Base-by-base conservation (phyloP, 768 basidiomycete species). In the Leccinum subgranulosum region DNA sequence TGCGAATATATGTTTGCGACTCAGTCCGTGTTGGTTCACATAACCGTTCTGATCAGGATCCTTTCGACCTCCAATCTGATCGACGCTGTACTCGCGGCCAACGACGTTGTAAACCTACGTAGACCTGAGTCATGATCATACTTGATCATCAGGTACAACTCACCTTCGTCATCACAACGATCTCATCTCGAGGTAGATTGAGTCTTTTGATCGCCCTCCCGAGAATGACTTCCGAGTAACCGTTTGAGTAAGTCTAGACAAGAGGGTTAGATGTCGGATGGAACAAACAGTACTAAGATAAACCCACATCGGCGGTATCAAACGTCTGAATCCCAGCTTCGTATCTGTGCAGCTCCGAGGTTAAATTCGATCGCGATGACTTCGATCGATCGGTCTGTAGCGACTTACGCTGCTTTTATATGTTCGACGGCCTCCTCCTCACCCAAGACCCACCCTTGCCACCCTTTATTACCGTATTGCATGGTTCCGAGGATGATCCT, bases 151-250 rank as follows among this genome's bases (percentile, higher is more conserved):
- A 29, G 8, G 48, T 11, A 45, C 4, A 28, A 43, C 55, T 21
- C 41, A 83, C 83, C 74, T 92, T 92, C 55, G 90, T 90, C 77
- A 92, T 79, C 15, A 92, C 81, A 17, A 92, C 89, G 47, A 91
- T 83, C 61, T 86, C 82, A 14, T 87, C 85, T 2, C 90, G 81
- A n/a, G 88, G 87, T 12, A 89, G 75, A 21, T 84, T 68, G 60
- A 82, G 77, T 59, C 83, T 65, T 64, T 86, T 87, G 73, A 92
- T 84, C 3, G 84, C 87, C 62, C 87, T 85, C 11, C 89, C 89
- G 19, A 90, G 75, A 52, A 90, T 78, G 47, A 80, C 64, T 66
- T 92, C 90, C 0, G 84, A 86, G 6, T 74, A 69, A 2, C 87
- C 87, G 60, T 87, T 84, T 1, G 84, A 86, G 64, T 89, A 90